A percentile compares a stretch with the other conserved stretches of the same genome.
These are phyloP conservation scores for Fusarium concolor DNA, from an alignment of 2,329 filamentous ascomycete genomes.

Conservation along the genomic window DNA sequence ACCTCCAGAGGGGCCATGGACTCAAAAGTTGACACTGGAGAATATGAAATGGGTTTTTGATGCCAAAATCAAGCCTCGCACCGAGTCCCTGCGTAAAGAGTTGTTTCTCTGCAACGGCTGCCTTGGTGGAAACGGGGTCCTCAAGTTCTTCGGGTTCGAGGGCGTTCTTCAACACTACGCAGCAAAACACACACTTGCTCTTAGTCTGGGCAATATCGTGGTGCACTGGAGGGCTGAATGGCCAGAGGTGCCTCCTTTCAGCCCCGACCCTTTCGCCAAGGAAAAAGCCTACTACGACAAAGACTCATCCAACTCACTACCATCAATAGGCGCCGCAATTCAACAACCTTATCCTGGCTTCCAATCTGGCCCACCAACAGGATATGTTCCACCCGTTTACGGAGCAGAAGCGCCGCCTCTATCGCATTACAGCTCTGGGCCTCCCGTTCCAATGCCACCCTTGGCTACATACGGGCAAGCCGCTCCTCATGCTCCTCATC, in stretches of 20 bases:
- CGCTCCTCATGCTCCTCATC: constrained; percentile 10
- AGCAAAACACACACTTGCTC: constrained; percentile 78
- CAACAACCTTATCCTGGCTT: constrained; percentile 24
- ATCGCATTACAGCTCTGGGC: constrained; percentile 22
- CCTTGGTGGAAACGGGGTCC: constrained; percentile 59
- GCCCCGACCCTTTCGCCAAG: constrained; percentile 64
- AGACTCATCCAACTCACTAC: constrained; percentile 3
- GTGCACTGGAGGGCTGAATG: constrained; percentile 86
- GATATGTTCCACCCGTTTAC: constrained; percentile 34
- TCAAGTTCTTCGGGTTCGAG: constrained; percentile 80
- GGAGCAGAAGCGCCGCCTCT: constrained; percentile 12
- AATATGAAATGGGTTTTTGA: constrained; percentile 91
- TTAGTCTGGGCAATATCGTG: constrained; percentile 77
- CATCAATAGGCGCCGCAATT: neutral
- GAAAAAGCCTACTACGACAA: constrained; percentile 38
- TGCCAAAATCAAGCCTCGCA: constrained; percentile 77
- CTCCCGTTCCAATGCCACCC: constrained; percentile 9
- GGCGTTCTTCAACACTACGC: constrained; percentile 85
- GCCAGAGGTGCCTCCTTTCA: constrained; percentile 80
- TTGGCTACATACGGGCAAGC: constrained; percentile 16
- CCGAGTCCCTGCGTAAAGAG: constrained; percentile 74
- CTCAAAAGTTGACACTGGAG: constrained; percentile 76
- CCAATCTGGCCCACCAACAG: constrained; percentile 16
- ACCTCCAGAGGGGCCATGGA: constrained; percentile 64
- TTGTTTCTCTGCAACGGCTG: constrained; percentile 81